Conservation (phyloP, 2,329 filamentous ascomycete species). For the Venturia aucupariae region DNA sequence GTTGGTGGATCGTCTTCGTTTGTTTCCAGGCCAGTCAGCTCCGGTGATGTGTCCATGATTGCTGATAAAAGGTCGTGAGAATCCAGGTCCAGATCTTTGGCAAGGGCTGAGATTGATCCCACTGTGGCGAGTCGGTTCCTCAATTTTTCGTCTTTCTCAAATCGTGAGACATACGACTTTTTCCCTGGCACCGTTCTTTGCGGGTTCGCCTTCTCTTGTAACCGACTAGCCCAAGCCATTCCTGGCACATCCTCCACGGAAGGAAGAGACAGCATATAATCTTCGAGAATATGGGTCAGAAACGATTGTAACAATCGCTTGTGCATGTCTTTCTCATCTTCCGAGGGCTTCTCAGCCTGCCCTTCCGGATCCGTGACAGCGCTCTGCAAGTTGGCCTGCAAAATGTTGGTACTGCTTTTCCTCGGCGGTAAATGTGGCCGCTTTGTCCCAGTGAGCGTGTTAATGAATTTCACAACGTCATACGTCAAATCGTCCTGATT, state of each 20-base stretch:
- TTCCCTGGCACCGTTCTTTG: conserved; percentile 53
- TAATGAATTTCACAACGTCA: conserved; percentile 60
- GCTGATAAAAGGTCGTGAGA: conserved; percentile 40
- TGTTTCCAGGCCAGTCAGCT: conserved; percentile 33
- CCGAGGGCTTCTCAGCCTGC: conserved; percentile 34
- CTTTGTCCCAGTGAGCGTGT: conserved; percentile 57
- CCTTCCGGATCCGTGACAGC: conserved; percentile 49
- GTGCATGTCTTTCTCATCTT: conserved; percentile 52
- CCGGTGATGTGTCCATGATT: conserved; percentile 29
- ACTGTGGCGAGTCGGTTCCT: conserved; percentile 55
- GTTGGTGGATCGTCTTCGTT: conserved; percentile 48
- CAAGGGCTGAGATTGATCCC: conserved; percentile 63
- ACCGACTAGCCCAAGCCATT: conserved; percentile 42
- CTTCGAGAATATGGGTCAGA: conserved; percentile 66
- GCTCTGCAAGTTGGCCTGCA: conserved; percentile 24
- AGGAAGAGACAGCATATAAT: conserved; percentile 52
- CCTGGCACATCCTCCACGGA: conserved; percentile 39
- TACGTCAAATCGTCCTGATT: conserved; percentile 57
- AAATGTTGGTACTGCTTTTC: conserved; percentile 42
- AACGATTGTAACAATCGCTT: conserved; percentile 62
- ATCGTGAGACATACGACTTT: conserved; percentile 53
- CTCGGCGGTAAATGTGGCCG: conserved; percentile 54
- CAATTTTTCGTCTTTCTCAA: conserved; percentile 53
- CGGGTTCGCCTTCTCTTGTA: conserved; percentile 61
- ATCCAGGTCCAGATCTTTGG: conserved; percentile 46